These are phyloP conservation scores for Pseudogymnoascus sp. DNA, from an alignment of 2,329 filamentous ascomycete species.

Conservation along the genomic window DNA sequence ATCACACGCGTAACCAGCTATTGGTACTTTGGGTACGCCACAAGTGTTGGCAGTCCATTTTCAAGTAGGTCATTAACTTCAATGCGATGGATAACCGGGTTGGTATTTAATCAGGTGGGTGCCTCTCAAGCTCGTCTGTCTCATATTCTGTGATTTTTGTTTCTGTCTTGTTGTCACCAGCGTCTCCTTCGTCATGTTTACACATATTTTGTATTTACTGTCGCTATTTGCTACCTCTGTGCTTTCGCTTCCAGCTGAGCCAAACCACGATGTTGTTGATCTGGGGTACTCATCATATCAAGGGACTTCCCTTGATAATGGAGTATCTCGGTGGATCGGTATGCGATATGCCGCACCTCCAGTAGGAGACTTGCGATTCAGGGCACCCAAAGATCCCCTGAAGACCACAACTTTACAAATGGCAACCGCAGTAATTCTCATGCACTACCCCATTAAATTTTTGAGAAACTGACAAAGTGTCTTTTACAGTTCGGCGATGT, in stretches of 20 bases:
- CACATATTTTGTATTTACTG: neutral
- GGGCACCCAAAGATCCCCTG: slow-evolving; percentile 54
- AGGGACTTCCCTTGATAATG: slow-evolving; percentile 45
- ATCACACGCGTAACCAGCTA: neutral
- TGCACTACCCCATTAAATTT: neutral
- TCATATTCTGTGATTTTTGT: neutral
- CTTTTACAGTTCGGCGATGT: slow-evolving; percentile 18
- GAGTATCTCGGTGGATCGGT: slow-evolving; percentile 63
- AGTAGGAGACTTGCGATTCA: slow-evolving; percentile 56
- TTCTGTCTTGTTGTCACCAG: neutral
- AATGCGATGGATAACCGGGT: neutral
- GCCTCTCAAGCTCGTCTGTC: neutral
- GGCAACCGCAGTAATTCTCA: slow-evolving; percentile 21
- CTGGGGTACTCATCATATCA: slow-evolving; percentile 60
- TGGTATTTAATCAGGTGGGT: slow-evolving; percentile 2
- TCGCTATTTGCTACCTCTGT: neutral
- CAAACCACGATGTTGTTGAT: slow-evolving; percentile 39
- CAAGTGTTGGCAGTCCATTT: no score
- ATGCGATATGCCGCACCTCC: slow-evolving; percentile 68
- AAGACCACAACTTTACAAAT: slow-evolving; percentile 16
- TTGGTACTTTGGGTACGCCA: no score
- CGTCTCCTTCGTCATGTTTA: neutral
- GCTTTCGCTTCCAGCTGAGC: neutral
- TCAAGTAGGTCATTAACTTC: neutral
- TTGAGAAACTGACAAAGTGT: neutral